phyloP scores from a whole-genome alignment of 2,329 filamentous ascomycete genomes.

The Xylariomycetidae sp. region DNA sequence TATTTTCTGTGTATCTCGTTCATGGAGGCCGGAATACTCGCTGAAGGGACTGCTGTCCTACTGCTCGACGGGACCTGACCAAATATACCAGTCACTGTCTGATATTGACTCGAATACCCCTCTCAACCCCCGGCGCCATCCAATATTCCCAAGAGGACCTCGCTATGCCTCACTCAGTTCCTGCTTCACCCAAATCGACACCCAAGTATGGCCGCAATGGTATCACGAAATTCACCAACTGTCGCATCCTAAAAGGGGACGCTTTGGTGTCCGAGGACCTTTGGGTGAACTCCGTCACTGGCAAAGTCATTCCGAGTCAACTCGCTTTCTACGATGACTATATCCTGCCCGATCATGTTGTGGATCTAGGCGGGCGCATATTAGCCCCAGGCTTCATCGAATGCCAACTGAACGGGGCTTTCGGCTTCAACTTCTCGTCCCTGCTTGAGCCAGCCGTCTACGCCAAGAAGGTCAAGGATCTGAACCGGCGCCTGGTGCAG shows the following conservation, averaged over 20 bases:
- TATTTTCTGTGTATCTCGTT: constrained; percentile 14
- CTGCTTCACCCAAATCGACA: constrained; percentile 40
- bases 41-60: constrained; percentile 23
- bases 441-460: constrained; percentile 64
- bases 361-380: constrained; percentile 79
- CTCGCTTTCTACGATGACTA: constrained; percentile 62
- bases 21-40: constrained; percentile 26
- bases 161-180: constrained; percentile 27
- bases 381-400: constrained; percentile 84
- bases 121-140: constrained; percentile 1
- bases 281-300: constrained; percentile 79
- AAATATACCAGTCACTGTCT: constrained; percentile 3
- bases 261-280: constrained; percentile 69
- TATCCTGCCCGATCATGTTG: constrained; percentile 62
- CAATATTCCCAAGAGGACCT: constrained; percentile 2
- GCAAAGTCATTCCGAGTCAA: constrained; percentile 72
- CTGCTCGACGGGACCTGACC: constrained; percentile 25
- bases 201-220: constrained; percentile 36
- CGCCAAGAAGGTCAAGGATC: constrained; percentile 61
- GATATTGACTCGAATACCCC: neutral
- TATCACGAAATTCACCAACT: constrained; percentile 88
- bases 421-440: constrained; percentile 86
- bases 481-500: constrained; percentile 65
- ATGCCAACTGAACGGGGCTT: constrained; percentile 85
- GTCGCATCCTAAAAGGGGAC: constrained; percentile 65